A percentile compares a stretch with the other conserved stretches of the same genome.
phyloP scores from a whole-genome alignment of 768 basidiomycete species.

The Tricholoma matsutake region DNA sequence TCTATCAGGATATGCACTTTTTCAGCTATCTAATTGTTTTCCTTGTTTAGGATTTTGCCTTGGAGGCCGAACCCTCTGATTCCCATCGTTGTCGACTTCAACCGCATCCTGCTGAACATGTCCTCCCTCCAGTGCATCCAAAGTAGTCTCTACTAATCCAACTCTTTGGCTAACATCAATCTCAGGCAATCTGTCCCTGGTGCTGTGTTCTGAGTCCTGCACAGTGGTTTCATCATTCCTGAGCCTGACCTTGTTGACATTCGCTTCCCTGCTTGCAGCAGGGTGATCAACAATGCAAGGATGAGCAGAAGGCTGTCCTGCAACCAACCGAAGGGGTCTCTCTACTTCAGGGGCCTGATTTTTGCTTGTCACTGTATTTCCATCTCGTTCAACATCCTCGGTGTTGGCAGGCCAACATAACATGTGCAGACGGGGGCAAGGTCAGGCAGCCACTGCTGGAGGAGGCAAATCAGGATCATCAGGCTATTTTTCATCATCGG shows the following conservation, averaged over 20 bases:
- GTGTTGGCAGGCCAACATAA: background rate
- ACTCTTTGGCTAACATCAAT: slow-evolving; percentile 2
- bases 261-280: background rate
- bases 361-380: background rate
- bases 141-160: slow-evolving; percentile 3
- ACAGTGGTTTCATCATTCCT: slow-evolving; percentile 1
- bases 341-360: background rate
- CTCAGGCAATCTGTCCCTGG: background rate
- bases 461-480: background rate
- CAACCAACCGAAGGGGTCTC: background rate
- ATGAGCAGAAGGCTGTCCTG: background rate
- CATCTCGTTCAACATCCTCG: background rate
- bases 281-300: background rate
- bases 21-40: slow-evolving; percentile 2
- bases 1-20: background rate
- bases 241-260: background rate
- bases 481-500: background rate
- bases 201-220: slow-evolving; percentile 1
- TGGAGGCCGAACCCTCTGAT: background rate
- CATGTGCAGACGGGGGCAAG: background rate
- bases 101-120: slow-evolving; percentile 2
- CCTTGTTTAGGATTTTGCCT: background rate
- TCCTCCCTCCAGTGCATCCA: slow-evolving; percentile 3
- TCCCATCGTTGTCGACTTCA: background rate
- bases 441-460: slow-evolving; percentile 1